Conservation (phyloP, 2,329 filamentous ascomycete genomes). For the Teratosphaeriaceae sp. region DNA sequence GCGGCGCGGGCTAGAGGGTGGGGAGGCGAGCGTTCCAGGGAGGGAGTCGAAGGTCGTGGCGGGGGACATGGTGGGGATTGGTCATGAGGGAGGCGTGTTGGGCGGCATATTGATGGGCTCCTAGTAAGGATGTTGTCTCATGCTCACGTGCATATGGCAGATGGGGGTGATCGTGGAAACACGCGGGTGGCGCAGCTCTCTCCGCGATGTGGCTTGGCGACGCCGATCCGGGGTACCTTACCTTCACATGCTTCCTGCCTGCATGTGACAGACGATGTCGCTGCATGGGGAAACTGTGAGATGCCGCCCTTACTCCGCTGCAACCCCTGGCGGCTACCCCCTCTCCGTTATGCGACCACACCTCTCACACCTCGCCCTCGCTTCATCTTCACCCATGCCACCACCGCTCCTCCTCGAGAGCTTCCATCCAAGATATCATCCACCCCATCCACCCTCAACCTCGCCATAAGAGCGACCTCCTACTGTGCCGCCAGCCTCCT, state of each 20-base stretch:
- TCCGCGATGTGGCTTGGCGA: too few relatives aligned
- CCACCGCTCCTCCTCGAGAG: not conserved
- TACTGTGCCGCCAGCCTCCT: constrained; percentile 3
- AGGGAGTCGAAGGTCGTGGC: constrained; percentile 4
- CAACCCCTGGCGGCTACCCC: not conserved
- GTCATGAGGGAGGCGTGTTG: not conserved
- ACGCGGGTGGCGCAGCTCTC: too few relatives aligned
- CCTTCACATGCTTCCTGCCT: too few relatives aligned
- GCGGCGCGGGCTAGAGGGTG: constrained; percentile 27
- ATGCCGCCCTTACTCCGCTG: too few relatives aligned
- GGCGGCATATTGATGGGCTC: not conserved
- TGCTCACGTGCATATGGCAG: too few relatives aligned
- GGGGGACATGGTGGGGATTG: not conserved
- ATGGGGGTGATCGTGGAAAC: too few relatives aligned
- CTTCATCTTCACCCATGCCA: not conserved
- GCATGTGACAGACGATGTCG: too few relatives aligned
- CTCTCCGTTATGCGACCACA: not conserved
- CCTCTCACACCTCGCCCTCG: not conserved
- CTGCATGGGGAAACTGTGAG: too few relatives aligned
- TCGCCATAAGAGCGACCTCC: not conserved
- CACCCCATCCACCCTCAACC: not conserved
- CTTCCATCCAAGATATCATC: not conserved
- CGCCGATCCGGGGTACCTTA: too few relatives aligned
- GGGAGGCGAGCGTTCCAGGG: constrained; percentile 14
- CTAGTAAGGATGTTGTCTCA: not conserved